Evolutionary conservation across 208 protist species (phyloP), one percentile per base, ranked within the genome.

Genomic region (Acanthamoeba royreba): DNA sequence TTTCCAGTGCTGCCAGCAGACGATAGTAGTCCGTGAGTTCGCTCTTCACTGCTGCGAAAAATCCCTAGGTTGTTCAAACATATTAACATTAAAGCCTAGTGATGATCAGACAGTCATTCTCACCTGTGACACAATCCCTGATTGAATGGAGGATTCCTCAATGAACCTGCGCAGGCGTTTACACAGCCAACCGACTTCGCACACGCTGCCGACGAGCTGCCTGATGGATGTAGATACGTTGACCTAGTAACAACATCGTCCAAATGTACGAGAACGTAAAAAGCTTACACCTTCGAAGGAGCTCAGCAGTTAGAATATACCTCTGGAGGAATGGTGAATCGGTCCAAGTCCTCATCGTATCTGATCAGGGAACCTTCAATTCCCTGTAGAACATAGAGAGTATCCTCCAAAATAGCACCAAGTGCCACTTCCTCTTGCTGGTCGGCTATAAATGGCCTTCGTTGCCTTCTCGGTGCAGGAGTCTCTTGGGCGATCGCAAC

Each of bases 11-110:
- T 0, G 96, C 92, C 66, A 97, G 92, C 7, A 95, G 35, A 49
- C 95, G 94, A 61, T 95, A 96, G 61, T 96, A 97, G 45, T 97
- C 94, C 8, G 47, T 52, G 22, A 97, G 81, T 89, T 97, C 96
- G 25, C 72, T 66, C 66, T 97, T 87, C 9, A 97, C 42, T 11
- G 93, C 89, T 25, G 87, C 17, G 49, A 58, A 90, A 49, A 97
- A 96, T 53, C 89, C 94, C 93, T 97, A 92, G 5, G 72, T n/a
- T 4, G 52, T 42, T 11, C 42, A 33, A 42, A 15, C 40, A 35
- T 83, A 42, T 52, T 28, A 19, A 0, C 46, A 47, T 4, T 81
- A 13, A n/a, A 5, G 5, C 28, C 53, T 63, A n/a, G 4, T 31
- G 9, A 11, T 4, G 33, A 5, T 9, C 5, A 43, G 63, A 42